These are phyloP conservation scores for Angophora floribunda DNA, from an alignment of 345 rosid species.

Conservation along the genomic window DNA sequence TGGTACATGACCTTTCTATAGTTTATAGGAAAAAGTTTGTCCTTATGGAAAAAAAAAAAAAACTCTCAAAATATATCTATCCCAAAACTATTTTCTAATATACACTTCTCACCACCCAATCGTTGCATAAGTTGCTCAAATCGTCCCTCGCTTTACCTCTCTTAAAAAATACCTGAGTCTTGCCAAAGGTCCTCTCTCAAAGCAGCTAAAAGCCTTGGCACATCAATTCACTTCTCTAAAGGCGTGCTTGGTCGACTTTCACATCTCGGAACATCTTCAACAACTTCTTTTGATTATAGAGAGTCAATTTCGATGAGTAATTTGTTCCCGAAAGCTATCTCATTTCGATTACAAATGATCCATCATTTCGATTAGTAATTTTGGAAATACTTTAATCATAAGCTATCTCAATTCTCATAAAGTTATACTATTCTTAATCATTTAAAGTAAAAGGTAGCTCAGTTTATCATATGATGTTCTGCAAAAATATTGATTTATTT, in stretches of 20 bases:
- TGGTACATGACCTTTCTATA: neutral
- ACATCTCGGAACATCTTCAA: neutral
- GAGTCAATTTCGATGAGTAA: neutral
- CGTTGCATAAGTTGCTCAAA: neutral
- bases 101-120: neutral
- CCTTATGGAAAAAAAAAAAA: neutral
- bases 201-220: neutral
- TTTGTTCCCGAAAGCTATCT: neutral
- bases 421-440: neutral
- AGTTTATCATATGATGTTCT: neutral
- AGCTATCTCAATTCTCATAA: neutral
- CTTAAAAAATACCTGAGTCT: neutral
- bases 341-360: neutral
- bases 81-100: neutral
- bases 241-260: neutral
- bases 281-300: neutral
- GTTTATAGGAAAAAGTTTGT: neutral
- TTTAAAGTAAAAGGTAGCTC: neutral
- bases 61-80: neutral
- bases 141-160: neutral
- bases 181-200: neutral
- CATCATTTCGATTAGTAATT: neutral
- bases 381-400: neutral
- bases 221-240: neutral
- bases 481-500: neutral